A percentile compares a stretch with the other conserved stretches of the same genome.
These are phyloP conservation scores for Eimeria mitis DNA, from an alignment of 169 alveolate genomes.

Conservation along the genomic window DNA sequence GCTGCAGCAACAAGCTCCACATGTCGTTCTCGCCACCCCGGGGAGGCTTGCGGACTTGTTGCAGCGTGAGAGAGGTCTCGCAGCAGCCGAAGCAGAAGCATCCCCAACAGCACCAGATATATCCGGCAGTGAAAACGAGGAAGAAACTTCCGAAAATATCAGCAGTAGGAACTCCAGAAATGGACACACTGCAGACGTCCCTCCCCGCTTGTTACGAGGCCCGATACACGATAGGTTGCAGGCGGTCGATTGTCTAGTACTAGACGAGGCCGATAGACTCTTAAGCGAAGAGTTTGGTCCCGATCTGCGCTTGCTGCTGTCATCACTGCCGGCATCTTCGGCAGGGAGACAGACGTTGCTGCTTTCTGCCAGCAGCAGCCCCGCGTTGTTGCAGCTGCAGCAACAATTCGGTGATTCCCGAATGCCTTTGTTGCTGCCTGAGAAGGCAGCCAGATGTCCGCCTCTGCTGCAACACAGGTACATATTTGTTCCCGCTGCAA, in stretches of 20 bases:
- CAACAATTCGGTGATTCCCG: slow-evolving; percentile 89
- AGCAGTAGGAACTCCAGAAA: slow-evolving; percentile 45
- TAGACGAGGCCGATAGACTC: slow-evolving; percentile 99
- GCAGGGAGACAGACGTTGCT: slow-evolving; percentile 96
- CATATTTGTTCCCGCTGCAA: slow-evolving; percentile 92
- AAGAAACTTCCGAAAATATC: not conserved
- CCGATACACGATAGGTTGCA: slow-evolving; percentile 86
- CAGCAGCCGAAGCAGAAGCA: slow-evolving; percentile 44
- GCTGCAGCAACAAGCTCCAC: slow-evolving; percentile 93
- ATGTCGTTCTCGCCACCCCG: slow-evolving; percentile 98
- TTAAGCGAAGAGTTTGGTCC: slow-evolving; percentile 91
- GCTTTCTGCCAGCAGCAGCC: slow-evolving; percentile 98
- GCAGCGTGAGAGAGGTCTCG: slow-evolving; percentile 80
- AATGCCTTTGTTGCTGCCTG: slow-evolving; percentile 89
- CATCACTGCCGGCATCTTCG: slow-evolving; percentile 88
- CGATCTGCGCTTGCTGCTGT: slow-evolving; percentile 87
- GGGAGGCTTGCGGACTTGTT: slow-evolving; percentile 95
- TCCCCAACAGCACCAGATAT: not conserved
- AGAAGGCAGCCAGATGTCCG: slow-evolving; percentile 23
- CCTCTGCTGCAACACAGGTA: slow-evolving; percentile 90
- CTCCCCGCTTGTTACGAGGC: slow-evolving; percentile 83
- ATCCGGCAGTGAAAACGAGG: not conserved
- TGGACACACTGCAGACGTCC: not conserved
- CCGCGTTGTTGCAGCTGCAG: slow-evolving; percentile 92
- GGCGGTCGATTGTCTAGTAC: slow-evolving; percentile 92